Evolutionary conservation across 2,329 filamentous ascomycete genomes (phyloP).

Genomic region (Pseudogymnoascus sp.): DNA sequence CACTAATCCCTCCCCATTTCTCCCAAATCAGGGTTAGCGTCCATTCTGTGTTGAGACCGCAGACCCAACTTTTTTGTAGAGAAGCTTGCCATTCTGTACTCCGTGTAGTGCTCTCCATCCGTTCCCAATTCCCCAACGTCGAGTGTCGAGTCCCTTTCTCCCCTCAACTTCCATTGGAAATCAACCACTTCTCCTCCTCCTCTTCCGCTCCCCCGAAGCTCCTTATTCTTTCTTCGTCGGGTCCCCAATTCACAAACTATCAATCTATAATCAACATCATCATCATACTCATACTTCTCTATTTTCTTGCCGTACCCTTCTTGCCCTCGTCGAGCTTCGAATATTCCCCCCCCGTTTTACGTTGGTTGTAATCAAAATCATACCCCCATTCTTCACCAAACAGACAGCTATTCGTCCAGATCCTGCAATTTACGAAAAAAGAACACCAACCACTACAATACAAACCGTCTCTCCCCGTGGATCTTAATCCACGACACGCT

Average conservation of each 20-base stretch:
- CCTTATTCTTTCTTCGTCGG: neutral
- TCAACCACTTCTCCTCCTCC: neutral
- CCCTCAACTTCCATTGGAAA: neutral
- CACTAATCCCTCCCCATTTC: neutral
- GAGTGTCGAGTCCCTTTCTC: neutral
- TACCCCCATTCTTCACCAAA: neutral
- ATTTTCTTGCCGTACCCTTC: neutral
- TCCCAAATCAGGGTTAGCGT: neutral
- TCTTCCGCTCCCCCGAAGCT: neutral
- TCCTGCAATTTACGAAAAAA: neutral
- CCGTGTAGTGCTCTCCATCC: neutral
- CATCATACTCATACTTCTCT: neutral
- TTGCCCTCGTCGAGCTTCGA: neutral
- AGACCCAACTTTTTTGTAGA: slow-evolving; percentile 7
- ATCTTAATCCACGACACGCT: neutral
- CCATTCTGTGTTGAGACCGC: slow-evolving; percentile 2
- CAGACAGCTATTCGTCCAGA: neutral
- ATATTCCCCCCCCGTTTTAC: slow-evolving; percentile 1
- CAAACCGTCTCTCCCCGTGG: neutral
- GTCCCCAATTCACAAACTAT: neutral
- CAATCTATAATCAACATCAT: slow-evolving; percentile 8
- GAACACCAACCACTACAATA: neutral
- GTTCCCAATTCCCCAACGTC: neutral
- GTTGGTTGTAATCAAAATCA: slow-evolving; percentile 2
- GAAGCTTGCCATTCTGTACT: neutral